A percentile compares a stretch with the other conserved stretches of the same genome.
These are phyloP conservation scores for Huntiella savannae DNA, from an alignment of 2,329 filamentous ascomycete genomes.

Conservation along the genomic window DNA sequence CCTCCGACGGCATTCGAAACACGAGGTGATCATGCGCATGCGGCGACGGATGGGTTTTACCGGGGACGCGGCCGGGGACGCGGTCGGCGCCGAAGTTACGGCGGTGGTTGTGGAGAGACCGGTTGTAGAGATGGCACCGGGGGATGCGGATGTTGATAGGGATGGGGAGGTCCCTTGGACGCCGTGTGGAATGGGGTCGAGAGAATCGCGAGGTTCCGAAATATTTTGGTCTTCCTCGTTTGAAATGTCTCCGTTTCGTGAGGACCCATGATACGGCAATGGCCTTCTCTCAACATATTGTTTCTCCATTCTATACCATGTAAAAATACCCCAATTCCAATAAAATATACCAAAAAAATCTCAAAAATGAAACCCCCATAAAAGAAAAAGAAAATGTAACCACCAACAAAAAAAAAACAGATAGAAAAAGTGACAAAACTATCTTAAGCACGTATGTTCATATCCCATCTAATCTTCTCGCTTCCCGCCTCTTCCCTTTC, in stretches of 20 bases:
- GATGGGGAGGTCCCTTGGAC: not conserved
- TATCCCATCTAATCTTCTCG: not conserved
- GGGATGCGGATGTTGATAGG: not conserved
- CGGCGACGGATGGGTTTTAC: slow-evolving; percentile 31
- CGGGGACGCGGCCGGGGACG: not conserved
- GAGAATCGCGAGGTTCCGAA: too few relatives aligned
- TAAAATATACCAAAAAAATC: too few relatives aligned
- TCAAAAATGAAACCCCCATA: not conserved
- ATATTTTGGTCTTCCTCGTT: too few relatives aligned
- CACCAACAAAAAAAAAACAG: not conserved
- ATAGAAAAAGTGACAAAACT: not conserved
- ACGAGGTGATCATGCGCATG: slow-evolving; percentile 49
- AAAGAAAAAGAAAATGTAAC: slow-evolving; percentile 1
- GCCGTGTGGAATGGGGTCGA: too few relatives aligned
- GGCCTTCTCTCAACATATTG: too few relatives aligned
- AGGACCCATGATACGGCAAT: too few relatives aligned
- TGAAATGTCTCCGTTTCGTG: too few relatives aligned
- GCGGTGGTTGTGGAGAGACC: too few relatives aligned
- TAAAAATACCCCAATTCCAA: too few relatives aligned
- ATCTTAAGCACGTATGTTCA: not conserved
- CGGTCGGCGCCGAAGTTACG: too few relatives aligned
- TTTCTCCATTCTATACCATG: too few relatives aligned
- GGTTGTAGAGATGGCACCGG: not conserved
- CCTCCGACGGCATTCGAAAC: slow-evolving; percentile 50
- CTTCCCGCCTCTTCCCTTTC: not conserved